These are phyloP conservation scores for Erythrophleum fordii DNA, from an alignment of 306 rosid genomes.

Conservation along the genomic window DNA sequence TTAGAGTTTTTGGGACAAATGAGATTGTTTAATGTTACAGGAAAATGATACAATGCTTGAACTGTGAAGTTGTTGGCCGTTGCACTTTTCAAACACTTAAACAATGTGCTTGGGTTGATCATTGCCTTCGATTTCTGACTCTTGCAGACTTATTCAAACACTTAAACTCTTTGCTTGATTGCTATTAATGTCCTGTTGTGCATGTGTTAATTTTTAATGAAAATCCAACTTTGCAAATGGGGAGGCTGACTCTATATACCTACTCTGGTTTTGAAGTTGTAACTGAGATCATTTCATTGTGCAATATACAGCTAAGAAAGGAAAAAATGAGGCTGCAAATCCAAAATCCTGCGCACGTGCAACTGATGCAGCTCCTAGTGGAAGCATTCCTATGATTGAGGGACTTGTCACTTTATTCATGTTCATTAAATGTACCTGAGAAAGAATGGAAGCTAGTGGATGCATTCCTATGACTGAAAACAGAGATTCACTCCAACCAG, in stretches of 20 bases:
- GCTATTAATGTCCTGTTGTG: slow-evolving; percentile 21
- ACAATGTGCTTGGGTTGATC: no score
- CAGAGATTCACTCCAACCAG: no score
- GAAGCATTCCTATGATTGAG: no score
- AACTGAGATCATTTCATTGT: slow-evolving; percentile 28
- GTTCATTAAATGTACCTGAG: no score
- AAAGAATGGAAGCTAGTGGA: no score
- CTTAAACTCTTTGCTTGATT: slow-evolving; percentile 10
- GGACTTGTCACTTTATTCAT: no score
- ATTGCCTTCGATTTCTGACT: slow-evolving; percentile 19
- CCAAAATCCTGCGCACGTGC: slow-evolving; percentile 41
- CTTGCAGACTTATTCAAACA: background rate
- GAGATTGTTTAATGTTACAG: no score
- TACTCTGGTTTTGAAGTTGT: slow-evolving; percentile 1
- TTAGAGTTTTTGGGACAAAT: no score
- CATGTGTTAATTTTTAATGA: slow-evolving; percentile 8
- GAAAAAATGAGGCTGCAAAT: slow-evolving; percentile 35
- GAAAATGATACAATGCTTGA: background rate
- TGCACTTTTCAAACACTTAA: slow-evolving; percentile 16
- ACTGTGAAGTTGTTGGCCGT: background rate
- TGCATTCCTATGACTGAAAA: no score
- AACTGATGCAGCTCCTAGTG: slow-evolving; percentile 44
- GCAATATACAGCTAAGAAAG: slow-evolving; percentile 67
- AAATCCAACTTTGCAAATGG: background rate
- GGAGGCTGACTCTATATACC: background rate